These are phyloP conservation scores for Volvox reticuliferus DNA, from an alignment of 139 green algal genomes.

Conservation along the genomic window DNA sequence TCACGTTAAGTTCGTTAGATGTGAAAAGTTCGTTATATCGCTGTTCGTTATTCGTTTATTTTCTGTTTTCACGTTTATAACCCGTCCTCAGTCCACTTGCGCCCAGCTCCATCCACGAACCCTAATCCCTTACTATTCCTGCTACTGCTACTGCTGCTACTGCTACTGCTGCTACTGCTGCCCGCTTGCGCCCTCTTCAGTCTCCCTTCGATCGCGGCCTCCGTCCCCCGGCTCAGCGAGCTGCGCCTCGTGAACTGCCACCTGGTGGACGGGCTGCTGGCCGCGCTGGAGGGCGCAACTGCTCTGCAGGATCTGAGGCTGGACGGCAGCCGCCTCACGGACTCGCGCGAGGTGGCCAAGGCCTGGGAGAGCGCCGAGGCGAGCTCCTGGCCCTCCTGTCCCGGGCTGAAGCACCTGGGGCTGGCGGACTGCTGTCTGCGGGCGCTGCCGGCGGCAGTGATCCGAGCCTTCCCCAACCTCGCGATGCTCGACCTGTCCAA, in stretches of 20 bases:
- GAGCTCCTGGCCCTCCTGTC: background rate
- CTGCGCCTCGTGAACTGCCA: conserved; percentile 10
- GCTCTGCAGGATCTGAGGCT: background rate
- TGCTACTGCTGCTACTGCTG: too few species aligned
- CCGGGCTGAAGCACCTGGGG: background rate
- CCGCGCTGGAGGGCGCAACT: background rate
- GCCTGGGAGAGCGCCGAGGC: background rate
- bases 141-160: too few species aligned
- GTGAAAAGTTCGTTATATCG: too few species aligned
- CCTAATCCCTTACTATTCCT: too few species aligned
- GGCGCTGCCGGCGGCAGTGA: background rate
- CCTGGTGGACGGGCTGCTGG: conserved; percentile 22
- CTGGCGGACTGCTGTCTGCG: conserved; percentile 21
- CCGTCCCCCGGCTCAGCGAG: background rate
- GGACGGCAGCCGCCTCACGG: conserved; percentile 29
- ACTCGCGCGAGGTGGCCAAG: background rate
- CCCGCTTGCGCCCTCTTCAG: background rate
- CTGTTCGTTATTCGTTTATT: too few species aligned
- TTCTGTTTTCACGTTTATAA: too few species aligned
- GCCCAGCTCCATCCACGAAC: too few species aligned
- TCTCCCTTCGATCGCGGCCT: background rate
- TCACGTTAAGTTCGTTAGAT: too few species aligned
- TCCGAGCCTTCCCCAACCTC: background rate
- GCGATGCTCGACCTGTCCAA: background rate
- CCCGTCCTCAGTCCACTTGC: too few species aligned